Evolutionary conservation across 805 yeast genomes (phyloP).

Genomic region (Candida xiaguanensis): DNA sequence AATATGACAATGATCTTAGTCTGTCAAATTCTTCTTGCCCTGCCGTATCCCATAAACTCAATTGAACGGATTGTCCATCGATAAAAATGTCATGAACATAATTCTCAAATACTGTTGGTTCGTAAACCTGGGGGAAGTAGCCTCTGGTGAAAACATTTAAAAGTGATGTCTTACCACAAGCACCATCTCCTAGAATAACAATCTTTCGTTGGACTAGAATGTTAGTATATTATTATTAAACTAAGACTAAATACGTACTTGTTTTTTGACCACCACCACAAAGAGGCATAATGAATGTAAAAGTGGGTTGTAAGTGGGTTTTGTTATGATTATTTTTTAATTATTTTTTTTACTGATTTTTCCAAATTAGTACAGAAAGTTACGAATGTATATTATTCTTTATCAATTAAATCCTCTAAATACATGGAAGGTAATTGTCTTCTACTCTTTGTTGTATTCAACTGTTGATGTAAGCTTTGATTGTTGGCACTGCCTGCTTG

Average conservation of each 20-base stretch:
- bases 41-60: conserved; percentile 97
- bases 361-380: too few species aligned
- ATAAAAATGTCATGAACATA: conserved; percentile 96
- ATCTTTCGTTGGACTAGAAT: conserved; percentile 75
- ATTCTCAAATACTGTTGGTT: conserved; percentile 96
- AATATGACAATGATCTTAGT: conserved; percentile 84
- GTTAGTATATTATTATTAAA: conserved; percentile 6
- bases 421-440: conserved; percentile 46
- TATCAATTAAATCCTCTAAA: conserved; percentile 48
- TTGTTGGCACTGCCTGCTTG: conserved; percentile 10
- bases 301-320: conserved; percentile 2
- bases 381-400: conserved; percentile 13
- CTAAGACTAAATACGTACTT: conserved; percentile 26
- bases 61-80: conserved; percentile 87
- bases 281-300: conserved; percentile 29
- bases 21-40: conserved; percentile 99
- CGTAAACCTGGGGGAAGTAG: conserved; percentile 96
- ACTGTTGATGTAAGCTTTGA: conserved; percentile 3
- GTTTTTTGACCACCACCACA: conserved; percentile 42
- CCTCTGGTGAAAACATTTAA: conserved; percentile 95
- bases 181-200: conserved; percentile 96
- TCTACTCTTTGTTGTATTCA: conserved; percentile 20
- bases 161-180: conserved; percentile 95
- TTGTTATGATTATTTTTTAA: background rate
- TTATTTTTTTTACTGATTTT: background rate